Conservation (phyloP, 2,329 filamentous ascomycete species). For the Arthrinium puccinioides region DNA sequence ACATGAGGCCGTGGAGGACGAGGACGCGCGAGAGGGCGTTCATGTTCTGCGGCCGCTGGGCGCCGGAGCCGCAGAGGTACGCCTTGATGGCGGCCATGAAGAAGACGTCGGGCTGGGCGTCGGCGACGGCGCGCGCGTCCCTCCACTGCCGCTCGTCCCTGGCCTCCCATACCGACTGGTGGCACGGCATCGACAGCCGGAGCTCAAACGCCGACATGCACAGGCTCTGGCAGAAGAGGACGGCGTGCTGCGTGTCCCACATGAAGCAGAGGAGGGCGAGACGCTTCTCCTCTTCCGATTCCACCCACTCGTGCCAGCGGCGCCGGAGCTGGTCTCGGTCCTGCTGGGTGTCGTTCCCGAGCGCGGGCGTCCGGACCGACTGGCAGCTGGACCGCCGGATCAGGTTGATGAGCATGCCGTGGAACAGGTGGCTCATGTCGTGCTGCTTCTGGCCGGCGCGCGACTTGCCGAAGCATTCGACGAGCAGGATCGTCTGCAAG, state of each 20-base stretch:
- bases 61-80: constrained; percentile 39
- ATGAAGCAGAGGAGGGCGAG: constrained; percentile 55
- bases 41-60: constrained; percentile 28
- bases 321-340: constrained; percentile 30
- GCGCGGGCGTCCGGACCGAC: constrained; percentile 19
- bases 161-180: constrained; percentile 50
- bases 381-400: constrained; percentile 29
- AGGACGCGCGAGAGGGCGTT: constrained; percentile 46
- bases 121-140: constrained; percentile 28
- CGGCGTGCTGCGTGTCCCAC: constrained; percentile 60
- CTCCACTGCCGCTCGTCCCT: constrained; percentile 43
- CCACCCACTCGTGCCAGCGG: constrained; percentile 45
- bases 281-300: constrained; percentile 51
- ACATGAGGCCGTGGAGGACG: constrained; percentile 55
- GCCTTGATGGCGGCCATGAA: constrained; percentile 48
- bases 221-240: constrained; percentile 57
- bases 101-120: constrained; percentile 18
- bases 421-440: constrained; percentile 53
- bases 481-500: constrained; percentile 52
- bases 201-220: constrained; percentile 62
- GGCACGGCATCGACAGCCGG: constrained; percentile 47
- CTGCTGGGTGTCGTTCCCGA: constrained; percentile 17
- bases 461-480: constrained; percentile 59
- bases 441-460: constrained; percentile 56
- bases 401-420: constrained; percentile 29